Evolutionary conservation across 2,329 filamentous ascomycete species (phyloP), one percentile per base, ranked within the genome.

Genomic region (Amesomyces nigricolor): DNA sequence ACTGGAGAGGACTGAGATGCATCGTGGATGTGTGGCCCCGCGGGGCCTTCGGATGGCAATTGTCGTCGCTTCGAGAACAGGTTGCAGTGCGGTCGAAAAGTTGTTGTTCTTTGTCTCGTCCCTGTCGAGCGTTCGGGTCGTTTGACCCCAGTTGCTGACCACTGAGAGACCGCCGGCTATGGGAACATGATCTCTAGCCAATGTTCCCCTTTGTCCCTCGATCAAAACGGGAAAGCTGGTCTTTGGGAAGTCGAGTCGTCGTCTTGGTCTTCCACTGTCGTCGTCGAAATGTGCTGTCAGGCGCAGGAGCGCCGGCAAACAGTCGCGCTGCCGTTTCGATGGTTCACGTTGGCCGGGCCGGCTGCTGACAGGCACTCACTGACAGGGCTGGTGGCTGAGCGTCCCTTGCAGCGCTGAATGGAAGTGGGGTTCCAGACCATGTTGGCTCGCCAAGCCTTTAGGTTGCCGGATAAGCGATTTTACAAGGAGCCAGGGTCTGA

Each of bases 1-100:
- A 86, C 74, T 88, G 88, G 63, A 88, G 74, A 65, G 80, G 83
- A 68, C 80, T 85, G 70, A 86, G 78, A 71, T 85, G 74, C 79
- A 82, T 81, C 61, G 65, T 70, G 67, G 60, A 64, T 62, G 64
- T 70, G 72, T 72, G 72, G 71, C 75, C 75, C 70, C 70, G 65
- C 38, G 45, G 51, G 44, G 47, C 40, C 38, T 40, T 51, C 4
- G 48, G 35, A 30, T 37, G 4, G 35, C 11, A 10, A 35, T 35
- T 17, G 56, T 56, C 43, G 54, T 40, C 37, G 52, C 37, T n/a
- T 42, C 30, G 17, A 16, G 26, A 11, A 40, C 2, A 13, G n/a
- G 13, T 35, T 48, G 47, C 22, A 16, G 26, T 11, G 30, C 8
- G 22, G 37, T 38, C 10, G 29, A 13, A 37, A 26, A 17, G 35